A percentile compares a stretch with the other conserved stretches of the same genome.
Evolutionary conservation across 306 rosid genomes (phyloP).

Genomic region (Bauhinia variegata): DNA sequence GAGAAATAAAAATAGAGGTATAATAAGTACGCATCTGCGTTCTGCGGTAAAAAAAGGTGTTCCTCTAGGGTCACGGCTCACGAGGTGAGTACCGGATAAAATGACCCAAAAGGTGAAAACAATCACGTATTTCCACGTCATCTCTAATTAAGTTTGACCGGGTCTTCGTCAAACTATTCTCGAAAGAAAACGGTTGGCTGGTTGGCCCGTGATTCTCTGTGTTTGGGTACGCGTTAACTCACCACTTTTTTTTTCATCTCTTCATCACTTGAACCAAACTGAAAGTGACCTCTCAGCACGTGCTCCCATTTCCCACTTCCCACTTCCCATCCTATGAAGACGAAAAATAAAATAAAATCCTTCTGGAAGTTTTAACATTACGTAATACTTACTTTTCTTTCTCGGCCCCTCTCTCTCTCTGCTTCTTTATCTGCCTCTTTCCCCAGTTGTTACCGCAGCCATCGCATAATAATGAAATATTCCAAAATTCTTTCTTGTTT

Average conservation of each 20-base stretch:
- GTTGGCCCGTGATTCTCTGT: constrained; percentile 40
- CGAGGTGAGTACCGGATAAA: neutral
- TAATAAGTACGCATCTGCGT: neutral
- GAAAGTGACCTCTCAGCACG: constrained; percentile 33
- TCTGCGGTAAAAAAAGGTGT: neutral
- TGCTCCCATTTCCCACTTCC: neutral
- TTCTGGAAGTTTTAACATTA: too few relatives aligned
- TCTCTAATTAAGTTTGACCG: constrained; percentile 28
- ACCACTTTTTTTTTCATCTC: neutral
- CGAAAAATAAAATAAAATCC: neutral
- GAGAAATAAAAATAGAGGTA: too few relatives aligned
- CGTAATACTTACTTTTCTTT: too few relatives aligned
- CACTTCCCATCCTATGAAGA: too few relatives aligned
- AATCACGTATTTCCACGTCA: constrained; percentile 30
- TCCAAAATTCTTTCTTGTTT: neutral
- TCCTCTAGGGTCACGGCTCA: neutral
- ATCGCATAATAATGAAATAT: neutral
- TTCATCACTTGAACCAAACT: neutral
- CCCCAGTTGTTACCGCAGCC: too few relatives aligned
- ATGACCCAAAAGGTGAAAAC: neutral
- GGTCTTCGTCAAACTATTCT: constrained; percentile 28
- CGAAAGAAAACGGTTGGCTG: neutral
- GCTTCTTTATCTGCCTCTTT: too few relatives aligned
- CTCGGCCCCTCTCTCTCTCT: too few relatives aligned
- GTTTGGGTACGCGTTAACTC: constrained; percentile 36